These are phyloP conservation scores for Auriculariales sp. DNA, from an alignment of 768 basidiomycete genomes.

Conservation along the genomic window DNA sequence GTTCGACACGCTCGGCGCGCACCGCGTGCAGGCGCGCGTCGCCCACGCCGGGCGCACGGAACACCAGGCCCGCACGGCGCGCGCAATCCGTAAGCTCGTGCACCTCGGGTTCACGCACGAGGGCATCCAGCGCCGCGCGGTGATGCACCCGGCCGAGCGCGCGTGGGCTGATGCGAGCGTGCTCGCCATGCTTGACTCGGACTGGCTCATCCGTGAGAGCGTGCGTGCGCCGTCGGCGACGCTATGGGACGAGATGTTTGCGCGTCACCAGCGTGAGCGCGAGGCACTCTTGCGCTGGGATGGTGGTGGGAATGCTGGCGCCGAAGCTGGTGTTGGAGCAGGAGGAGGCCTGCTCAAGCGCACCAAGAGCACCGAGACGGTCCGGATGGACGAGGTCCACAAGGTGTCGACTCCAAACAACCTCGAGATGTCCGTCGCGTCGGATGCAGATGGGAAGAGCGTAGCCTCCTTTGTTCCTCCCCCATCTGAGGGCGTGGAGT, in stretches of 20 bases:
- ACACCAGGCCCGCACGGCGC: constrained; percentile 32
- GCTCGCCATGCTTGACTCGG: constrained; percentile 45
- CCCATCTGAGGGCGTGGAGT: too few relatives aligned
- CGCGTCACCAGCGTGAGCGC: constrained; percentile 42
- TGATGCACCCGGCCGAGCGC: neutral
- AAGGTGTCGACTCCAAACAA: too few relatives aligned
- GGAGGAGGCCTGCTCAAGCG: too few relatives aligned
- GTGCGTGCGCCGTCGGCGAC: constrained; percentile 19
- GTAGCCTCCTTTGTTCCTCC: too few relatives aligned
- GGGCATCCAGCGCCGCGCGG: constrained; percentile 32
- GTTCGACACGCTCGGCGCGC: constrained; percentile 29
- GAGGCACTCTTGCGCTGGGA: constrained; percentile 30
- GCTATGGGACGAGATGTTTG: constrained; percentile 49
- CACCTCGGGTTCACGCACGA: constrained; percentile 39
- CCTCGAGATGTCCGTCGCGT: too few relatives aligned
- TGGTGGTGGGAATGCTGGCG: too few relatives aligned
- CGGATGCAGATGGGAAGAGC: too few relatives aligned
- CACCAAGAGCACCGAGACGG: neutral
- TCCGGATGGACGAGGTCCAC: too few relatives aligned
- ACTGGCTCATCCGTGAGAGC: constrained; percentile 30
- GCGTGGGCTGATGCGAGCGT: constrained; percentile 46
- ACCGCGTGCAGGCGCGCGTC: constrained; percentile 42
- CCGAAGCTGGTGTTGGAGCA: too few relatives aligned
- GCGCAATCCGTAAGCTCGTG: constrained; percentile 16
- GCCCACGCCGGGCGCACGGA: constrained; percentile 29